Evolutionary conservation across 805 yeast species (phyloP).

Genomic region (Metschnikowia chrysomelidarum): DNA sequence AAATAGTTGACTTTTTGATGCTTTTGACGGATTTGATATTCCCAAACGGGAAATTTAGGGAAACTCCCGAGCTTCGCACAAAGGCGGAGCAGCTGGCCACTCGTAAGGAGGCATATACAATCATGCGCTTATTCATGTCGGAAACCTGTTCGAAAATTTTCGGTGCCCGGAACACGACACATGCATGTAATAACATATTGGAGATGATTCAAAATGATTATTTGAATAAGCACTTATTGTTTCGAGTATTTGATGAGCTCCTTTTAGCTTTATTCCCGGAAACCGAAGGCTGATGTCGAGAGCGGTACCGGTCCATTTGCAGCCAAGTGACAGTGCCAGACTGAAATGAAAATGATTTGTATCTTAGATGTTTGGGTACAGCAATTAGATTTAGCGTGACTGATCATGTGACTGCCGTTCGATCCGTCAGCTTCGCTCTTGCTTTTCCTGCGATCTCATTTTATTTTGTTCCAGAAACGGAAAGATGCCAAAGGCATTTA

Average conservation of each 20-base stretch:
- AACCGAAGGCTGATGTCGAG: not conserved
- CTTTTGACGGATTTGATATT: slow-evolving; percentile 29
- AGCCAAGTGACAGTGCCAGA: no score
- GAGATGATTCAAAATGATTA: slow-evolving; percentile 71
- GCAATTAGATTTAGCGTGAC: no score
- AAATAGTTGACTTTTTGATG: slow-evolving; percentile 37
- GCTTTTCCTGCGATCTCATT: no score
- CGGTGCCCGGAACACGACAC: slow-evolving; percentile 61
- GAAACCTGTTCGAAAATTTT: slow-evolving; percentile 73
- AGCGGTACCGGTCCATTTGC: no score
- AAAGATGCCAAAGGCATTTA: no score
- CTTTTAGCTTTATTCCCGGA: slow-evolving; percentile 44
- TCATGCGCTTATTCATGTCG: slow-evolving; percentile 55
- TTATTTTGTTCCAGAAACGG: no score
- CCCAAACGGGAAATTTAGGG: slow-evolving; percentile 50
- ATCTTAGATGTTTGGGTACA: no score
- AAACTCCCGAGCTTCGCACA: slow-evolving; percentile 46
- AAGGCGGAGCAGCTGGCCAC: slow-evolving; percentile 50
- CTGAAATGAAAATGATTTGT: no score
- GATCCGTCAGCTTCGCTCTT: no score
- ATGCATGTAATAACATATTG: slow-evolving; percentile 61
- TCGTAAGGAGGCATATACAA: slow-evolving; percentile 54
- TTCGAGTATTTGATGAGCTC: slow-evolving; percentile 57
- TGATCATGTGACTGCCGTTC: no score
- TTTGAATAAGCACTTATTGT: slow-evolving; percentile 62